These are phyloP conservation scores for Isabelozyma heimii DNA, from an alignment of 805 yeast genomes.

Conservation along the genomic window DNA sequence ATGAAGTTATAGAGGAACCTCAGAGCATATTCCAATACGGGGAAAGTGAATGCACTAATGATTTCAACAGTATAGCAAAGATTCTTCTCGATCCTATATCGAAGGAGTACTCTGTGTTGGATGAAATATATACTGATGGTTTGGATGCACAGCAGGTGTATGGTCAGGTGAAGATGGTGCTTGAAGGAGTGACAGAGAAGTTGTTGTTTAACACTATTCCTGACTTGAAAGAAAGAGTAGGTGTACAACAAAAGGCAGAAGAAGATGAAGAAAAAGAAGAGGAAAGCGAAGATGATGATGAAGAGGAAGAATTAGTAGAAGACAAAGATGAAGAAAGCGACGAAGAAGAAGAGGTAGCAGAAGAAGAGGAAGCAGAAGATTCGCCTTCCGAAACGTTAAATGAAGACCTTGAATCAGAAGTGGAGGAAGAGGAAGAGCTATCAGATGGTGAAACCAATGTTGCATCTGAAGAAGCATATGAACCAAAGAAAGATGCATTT, in stretches of 20 bases:
- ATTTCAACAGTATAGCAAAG: slow-evolving; percentile 41
- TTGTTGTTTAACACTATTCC: slow-evolving; percentile 58
- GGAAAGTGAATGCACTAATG: not conserved
- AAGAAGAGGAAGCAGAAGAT: slow-evolving; percentile 23
- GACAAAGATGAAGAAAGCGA: slow-evolving; percentile 40
- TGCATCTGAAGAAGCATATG: slow-evolving; percentile 7
- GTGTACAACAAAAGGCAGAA: slow-evolving; percentile 10
- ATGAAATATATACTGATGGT: slow-evolving; percentile 81
- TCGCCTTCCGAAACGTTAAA: slow-evolving; percentile 8
- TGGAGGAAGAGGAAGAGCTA: slow-evolving; percentile 10
- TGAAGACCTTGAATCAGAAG: slow-evolving; percentile 16
- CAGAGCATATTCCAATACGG: not conserved
- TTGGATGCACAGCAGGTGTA: slow-evolving; percentile 88
- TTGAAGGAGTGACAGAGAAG: slow-evolving; percentile 72
- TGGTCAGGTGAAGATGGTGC: slow-evolving; percentile 85
- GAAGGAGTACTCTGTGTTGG: slow-evolving; percentile 58
- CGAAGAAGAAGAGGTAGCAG: slow-evolving; percentile 26
- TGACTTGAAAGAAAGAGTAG: slow-evolving; percentile 37
- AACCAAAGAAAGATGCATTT: slow-evolving; percentile 44
- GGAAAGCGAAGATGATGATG: slow-evolving; percentile 18
- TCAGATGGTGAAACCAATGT: slow-evolving; percentile 2
- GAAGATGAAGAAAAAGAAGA: slow-evolving; percentile 21
- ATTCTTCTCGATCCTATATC: slow-evolving; percentile 58
- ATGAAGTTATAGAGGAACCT: not conserved
- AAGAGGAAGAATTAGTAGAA: slow-evolving; percentile 44